These are phyloP conservation scores for Kodamaea hsintzibuensis DNA, from an alignment of 805 yeast genomes.

Conservation along the genomic window DNA sequence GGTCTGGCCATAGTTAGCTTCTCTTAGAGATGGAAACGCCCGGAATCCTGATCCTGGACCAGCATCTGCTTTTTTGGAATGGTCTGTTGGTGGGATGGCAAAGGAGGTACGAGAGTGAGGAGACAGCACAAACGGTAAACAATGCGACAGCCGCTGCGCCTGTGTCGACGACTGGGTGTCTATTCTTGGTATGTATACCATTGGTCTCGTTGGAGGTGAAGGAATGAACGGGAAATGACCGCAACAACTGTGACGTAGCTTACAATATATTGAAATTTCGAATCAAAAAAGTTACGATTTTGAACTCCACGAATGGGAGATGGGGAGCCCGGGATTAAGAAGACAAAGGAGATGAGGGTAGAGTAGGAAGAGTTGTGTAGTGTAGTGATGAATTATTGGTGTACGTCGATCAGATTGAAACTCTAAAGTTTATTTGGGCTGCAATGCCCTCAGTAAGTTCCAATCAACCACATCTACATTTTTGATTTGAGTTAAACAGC, in stretches of 20 bases:
- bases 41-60: conserved; percentile 7
- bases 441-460: neutral
- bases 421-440: neutral
- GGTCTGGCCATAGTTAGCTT: conserved; percentile 29
- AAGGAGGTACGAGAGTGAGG: conserved; percentile 8
- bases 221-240: neutral
- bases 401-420: neutral
- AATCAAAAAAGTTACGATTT: conserved; percentile 1
- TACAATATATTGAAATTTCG: neutral
- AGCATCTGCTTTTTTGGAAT: conserved; percentile 2
- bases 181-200: neutral
- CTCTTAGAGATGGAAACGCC: conserved; percentile 28
- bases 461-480: too few species aligned
- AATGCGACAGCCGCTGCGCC: conserved; percentile 7
- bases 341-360: neutral
- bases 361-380: neutral
- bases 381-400: neutral
- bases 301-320: neutral
- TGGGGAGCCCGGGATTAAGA: neutral
- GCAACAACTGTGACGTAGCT: neutral
- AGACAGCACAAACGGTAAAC: conserved; percentile 8
- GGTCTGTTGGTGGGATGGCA: conserved; percentile 4
- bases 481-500: neutral
- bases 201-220: neutral
- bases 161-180: neutral